Base-by-base conservation (phyloP, 2,329 filamentous ascomycete genomes). In the Pseudopithomyces chartarum region DNA sequence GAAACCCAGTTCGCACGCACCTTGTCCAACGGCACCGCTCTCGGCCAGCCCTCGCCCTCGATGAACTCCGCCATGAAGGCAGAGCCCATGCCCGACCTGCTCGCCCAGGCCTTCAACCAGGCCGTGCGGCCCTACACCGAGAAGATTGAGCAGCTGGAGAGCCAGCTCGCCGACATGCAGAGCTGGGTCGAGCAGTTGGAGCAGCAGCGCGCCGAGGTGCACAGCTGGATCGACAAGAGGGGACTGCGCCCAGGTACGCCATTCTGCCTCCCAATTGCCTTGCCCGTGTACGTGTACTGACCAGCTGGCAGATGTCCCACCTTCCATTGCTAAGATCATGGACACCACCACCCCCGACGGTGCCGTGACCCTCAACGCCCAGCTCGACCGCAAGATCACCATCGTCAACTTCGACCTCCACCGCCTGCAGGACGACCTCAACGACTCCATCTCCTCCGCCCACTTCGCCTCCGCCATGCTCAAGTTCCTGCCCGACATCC, bases 381-480 rank as follows among this genome's bases (percentile, higher is more conserved):
- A 84, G 66, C 80, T 84, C 58, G 81, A 84, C 70, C 81, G 81
- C 77, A 84, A 84, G 64, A 84, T 84, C 73, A 84, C 81, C 36
- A 83, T 84, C 54, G 81, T 84, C 54, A 84, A 84, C 74, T 83
- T 83, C 67, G 81, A 84, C 66, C 80, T 84, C 3, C 81, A 84
- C 74, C 80, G 81, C 50, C 76, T 84, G 45, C 81, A 84, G 68
- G 81, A 84, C 69, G 81, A 82, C 63, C 77, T 84, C 62, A 83
- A 83, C 71, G 80, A 83, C 66, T 80, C 79, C 51, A 81, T 84
- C 50, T 81, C 80, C 19, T 79, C 79, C 5, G 76, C 81, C 4
- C 81, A 82, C 62, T 84, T 84, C 69, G 79, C 79, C 52, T 79
- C 79, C 13, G 81, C 81, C 63, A 83, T 84, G 80, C 75, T 82